These are phyloP conservation scores for Fusarium sp. DNA, from an alignment of 2,329 filamentous ascomycete species.

Conservation along the genomic window DNA sequence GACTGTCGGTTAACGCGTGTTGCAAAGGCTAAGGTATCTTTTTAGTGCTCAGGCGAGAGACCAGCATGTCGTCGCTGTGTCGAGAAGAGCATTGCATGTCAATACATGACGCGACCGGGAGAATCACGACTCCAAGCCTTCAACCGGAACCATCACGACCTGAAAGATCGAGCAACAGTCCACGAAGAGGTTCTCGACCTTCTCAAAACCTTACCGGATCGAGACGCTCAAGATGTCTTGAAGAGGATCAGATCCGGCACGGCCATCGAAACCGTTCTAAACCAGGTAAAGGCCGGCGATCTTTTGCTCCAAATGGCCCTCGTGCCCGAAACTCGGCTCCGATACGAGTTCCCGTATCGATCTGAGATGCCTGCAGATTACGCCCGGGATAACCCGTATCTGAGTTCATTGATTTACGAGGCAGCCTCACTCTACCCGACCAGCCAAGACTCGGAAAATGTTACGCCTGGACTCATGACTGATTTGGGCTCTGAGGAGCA, in stretches of 20 bases:
- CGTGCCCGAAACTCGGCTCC: conserved; percentile 49
- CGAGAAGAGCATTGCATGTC: conserved; percentile 19
- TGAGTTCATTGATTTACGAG: conserved; percentile 43
- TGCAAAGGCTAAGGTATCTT: not conserved
- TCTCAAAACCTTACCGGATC: conserved; percentile 31
- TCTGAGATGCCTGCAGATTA: conserved; percentile 32
- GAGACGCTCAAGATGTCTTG: conserved; percentile 49
- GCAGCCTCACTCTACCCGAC: conserved; percentile 17
- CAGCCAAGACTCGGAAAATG: not conserved
- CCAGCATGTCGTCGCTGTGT: conserved; percentile 40
- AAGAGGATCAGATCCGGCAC: conserved; percentile 49
- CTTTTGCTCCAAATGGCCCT: conserved; percentile 52
- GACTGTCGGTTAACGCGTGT: not conserved
- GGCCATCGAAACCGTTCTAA: conserved; percentile 45
- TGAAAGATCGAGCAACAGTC: not conserved
- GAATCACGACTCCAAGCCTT: conserved; percentile 37
- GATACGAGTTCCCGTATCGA: conserved; percentile 53
- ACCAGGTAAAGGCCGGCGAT: conserved; percentile 49
- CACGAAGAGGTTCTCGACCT: conserved; percentile 35
- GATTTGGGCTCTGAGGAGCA: conserved; percentile 16
- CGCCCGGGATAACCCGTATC: conserved; percentile 39
- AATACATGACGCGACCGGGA: conserved; percentile 29
- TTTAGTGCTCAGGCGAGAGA: conserved; percentile 39
- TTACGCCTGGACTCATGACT: not conserved
- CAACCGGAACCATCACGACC: not conserved